Evolutionary conservation across 1,284 basidiomycete species (phyloP).

Genomic region (Vanrija humicola): DNA sequence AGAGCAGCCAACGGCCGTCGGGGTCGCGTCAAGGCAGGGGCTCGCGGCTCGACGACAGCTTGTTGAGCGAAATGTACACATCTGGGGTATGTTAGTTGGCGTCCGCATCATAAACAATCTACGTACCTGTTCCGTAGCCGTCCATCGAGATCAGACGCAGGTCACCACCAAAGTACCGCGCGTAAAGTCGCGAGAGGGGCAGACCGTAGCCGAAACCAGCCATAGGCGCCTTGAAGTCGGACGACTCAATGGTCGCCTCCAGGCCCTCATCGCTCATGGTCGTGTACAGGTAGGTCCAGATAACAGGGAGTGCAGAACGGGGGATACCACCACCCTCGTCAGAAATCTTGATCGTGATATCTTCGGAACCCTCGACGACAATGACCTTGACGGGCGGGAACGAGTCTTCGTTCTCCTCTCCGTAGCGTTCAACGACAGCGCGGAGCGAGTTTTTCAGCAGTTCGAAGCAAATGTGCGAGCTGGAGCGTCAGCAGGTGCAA

Average conservation of each 20-base stretch:
- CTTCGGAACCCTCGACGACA: slow-evolving; percentile 86
- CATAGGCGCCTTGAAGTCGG: slow-evolving; percentile 77
- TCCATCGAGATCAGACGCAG: slow-evolving; percentile 97
- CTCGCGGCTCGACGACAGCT: slow-evolving; percentile 37
- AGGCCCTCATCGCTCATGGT: slow-evolving; percentile 89
- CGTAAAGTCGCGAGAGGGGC: slow-evolving; percentile 75
- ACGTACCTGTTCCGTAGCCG: slow-evolving; percentile 51
- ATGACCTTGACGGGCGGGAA: slow-evolving; percentile 96
- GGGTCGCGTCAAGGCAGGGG: slow-evolving; percentile 11
- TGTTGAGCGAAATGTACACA: slow-evolving; percentile 46
- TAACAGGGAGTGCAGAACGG: slow-evolving; percentile 84
- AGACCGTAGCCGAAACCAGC: slow-evolving; percentile 90
- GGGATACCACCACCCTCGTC: slow-evolving; percentile 97
- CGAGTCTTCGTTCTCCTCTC: slow-evolving; percentile 67
- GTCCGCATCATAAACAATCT: too few species aligned
- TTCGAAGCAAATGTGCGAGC: slow-evolving; percentile 91
- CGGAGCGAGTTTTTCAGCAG: slow-evolving; percentile 97
- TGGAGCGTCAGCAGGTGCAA: slow-evolving; percentile 8
- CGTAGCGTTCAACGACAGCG: slow-evolving; percentile 88
- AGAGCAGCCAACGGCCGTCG: neutral
- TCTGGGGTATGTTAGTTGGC: slow-evolving; percentile 36
- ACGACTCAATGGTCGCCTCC: slow-evolving; percentile 79
- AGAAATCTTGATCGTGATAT: slow-evolving; percentile 98
- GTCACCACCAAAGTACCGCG: slow-evolving; percentile 73
- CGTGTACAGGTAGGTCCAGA: slow-evolving; percentile 97